A percentile compares a stretch with the other conserved stretches of the same genome.
phyloP scores from a whole-genome alignment of 1,284 basidiomycete species.

The Leccinum huronense region DNA sequence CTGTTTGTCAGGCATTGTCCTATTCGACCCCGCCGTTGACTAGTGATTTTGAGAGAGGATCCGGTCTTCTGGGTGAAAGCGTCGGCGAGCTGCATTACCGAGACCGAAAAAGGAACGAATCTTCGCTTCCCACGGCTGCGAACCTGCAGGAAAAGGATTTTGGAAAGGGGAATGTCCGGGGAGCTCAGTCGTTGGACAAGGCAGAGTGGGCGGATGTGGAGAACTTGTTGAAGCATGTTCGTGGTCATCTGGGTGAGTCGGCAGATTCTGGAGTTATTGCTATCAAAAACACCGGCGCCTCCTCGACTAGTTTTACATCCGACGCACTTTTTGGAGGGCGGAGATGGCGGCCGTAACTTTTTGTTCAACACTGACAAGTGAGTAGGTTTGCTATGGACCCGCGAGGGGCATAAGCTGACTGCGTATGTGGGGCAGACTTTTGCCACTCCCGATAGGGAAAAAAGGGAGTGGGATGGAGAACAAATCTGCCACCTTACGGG shows the following conservation, averaged over 20 bases:
- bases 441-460: slow-evolving; percentile 50
- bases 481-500: no score
- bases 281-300: neutral
- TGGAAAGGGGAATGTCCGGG: slow-evolving; percentile 39
- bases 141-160: slow-evolving; percentile 27
- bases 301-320: slow-evolving; percentile 67
- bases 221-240: slow-evolving; percentile 66
- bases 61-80: slow-evolving; percentile 26
- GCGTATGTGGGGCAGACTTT: slow-evolving; percentile 33
- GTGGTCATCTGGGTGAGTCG: slow-evolving; percentile 79
- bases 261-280: neutral
- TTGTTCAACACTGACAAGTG: slow-evolving; percentile 85
- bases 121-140: slow-evolving; percentile 15
- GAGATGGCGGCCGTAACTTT: slow-evolving; percentile 86
- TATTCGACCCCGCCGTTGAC: slow-evolving; percentile 50
- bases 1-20: slow-evolving; percentile 41
- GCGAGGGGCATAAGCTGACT: slow-evolving; percentile 8
- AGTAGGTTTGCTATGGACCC: slow-evolving; percentile 21
- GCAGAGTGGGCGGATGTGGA: slow-evolving; percentile 91
- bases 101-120: slow-evolving; percentile 23
- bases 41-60: slow-evolving; percentile 51
- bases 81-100: slow-evolving; percentile 21
- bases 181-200: slow-evolving; percentile 71
- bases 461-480: no score
- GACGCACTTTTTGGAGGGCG: slow-evolving; percentile 81